phyloP scores from a whole-genome alignment of 73 alveolate genomes.

The Paramecium primaurelia region DNA sequence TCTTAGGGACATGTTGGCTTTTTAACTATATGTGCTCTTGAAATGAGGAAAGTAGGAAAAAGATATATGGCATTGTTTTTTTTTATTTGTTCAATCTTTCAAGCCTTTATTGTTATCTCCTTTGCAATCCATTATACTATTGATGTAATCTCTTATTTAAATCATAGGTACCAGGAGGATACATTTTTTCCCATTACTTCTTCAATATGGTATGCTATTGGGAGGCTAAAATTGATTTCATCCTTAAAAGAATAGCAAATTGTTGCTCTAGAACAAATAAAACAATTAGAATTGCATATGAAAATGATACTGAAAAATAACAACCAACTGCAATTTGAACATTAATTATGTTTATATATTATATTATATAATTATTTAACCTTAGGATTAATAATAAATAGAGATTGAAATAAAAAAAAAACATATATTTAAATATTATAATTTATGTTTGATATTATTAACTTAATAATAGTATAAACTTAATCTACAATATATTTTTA shows the following conservation, averaged over 20 bases:
- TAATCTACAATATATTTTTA: not conserved
- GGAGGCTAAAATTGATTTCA: conserved; percentile 31
- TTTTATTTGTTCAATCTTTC: not conserved
- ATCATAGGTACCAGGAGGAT: conserved; percentile 8
- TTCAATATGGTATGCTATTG: conserved; percentile 34
- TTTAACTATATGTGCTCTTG: not conserved
- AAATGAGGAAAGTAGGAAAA: conserved; percentile 40
- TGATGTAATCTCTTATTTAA: not conserved
- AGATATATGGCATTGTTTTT: not conserved
- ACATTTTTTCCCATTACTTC: conserved; percentile 25
- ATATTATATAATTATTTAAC: not conserved
- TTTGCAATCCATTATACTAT: conserved; percentile 22
- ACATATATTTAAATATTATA: too few relatives aligned
- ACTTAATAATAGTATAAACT: not conserved
- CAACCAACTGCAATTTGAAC: conserved; percentile 2
- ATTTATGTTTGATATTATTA: too few relatives aligned
- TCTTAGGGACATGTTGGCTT: conserved; percentile 48
- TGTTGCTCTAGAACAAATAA: not conserved
- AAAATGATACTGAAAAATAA: not conserved
- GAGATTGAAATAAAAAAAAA: not conserved
- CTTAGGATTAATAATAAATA: not conserved
- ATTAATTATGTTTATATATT: not conserved
- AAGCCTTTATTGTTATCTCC: not conserved
- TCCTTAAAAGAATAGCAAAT: not conserved
- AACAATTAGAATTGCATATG: not conserved